Evolutionary conservation across 768 basidiomycete species (phyloP), one percentile per base, ranked within the genome.

Genomic region (Rhizopogon vinicolor): DNA sequence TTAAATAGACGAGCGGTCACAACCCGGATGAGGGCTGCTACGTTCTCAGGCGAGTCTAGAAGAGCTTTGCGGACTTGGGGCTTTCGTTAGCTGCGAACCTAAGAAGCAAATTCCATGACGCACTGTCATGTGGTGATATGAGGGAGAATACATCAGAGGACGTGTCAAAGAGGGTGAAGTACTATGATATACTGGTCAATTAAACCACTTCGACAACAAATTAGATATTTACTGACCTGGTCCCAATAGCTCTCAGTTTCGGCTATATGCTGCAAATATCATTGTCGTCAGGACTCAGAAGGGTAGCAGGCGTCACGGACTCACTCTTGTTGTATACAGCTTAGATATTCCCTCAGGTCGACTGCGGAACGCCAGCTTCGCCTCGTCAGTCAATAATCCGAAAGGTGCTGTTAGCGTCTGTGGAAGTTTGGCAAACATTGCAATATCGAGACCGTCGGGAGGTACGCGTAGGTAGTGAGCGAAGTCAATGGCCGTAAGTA

Each of bases 91-190:
- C 29, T 29, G 29, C 31, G 25, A 31, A 35, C 33, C 31, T n/a
- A 57, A 49, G 19, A 51, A 46, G 22, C 58, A 37, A 18, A 44
- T 57, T 33, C 4, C 42, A 48, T 28, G 31, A 75, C 88, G 58
- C 74, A 93, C 91, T 82, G 66, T 95, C 92, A 61, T 91, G 84
- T 1, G 90, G 83, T 3, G 89, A 85, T 62, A 95, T 87, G 50
- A 96, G 81, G 14, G 93, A 90, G 72, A 91, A 94, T 39, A 94
- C 92, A 62, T 96, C 93, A 0, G 91, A 90, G 1, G 91, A 82
- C 7, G 91, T 89, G 74, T 95, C 92, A 67, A 96, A 96, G 16
- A 97, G 76, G 44, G 81, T 71, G 60, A 89, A 85, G 65, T 89
- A 97, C 91, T 94, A 63, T 14, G 22, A 41, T 57, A 25, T 41